Evolutionary conservation across 306 rosid genomes (phyloP).

Genomic region (Trichosanthes cucumerina): DNA sequence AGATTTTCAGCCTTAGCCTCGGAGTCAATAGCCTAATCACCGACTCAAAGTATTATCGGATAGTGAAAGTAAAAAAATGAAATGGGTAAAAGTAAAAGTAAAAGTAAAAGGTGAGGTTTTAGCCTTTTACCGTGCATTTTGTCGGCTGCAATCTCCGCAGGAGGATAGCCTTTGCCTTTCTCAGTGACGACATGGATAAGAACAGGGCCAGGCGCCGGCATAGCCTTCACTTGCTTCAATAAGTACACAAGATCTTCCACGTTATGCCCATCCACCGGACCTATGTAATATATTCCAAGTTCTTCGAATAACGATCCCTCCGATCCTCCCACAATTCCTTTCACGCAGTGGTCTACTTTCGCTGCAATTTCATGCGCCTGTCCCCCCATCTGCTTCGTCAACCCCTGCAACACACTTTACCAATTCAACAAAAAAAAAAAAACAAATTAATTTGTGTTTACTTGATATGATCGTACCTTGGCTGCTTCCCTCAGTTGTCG

Average conservation of each 20-base stretch:
- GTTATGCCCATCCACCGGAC: slow-evolving; percentile 56
- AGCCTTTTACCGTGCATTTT: slow-evolving; percentile 64
- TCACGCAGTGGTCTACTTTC: slow-evolving; percentile 28
- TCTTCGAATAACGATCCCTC: slow-evolving; percentile 45
- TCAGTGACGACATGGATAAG: slow-evolving; percentile 48
- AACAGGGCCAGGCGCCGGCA: slow-evolving; percentile 46
- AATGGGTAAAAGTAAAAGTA: too few species aligned
- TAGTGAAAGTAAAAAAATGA: too few species aligned
- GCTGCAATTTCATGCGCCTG: slow-evolving; percentile 35
- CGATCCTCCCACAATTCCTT: slow-evolving; percentile 34
- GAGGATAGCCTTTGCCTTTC: slow-evolving; percentile 60
- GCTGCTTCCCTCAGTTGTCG: slow-evolving; percentile 38
- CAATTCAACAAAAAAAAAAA: too few species aligned
- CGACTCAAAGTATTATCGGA: too few species aligned
- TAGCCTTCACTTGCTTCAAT: slow-evolving; percentile 27
- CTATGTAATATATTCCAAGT: slow-evolving; percentile 48
- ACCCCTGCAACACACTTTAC: slow-evolving; percentile 17
- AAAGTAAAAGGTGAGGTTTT: neutral
- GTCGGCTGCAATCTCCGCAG: slow-evolving; percentile 53
- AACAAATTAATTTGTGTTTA: neutral
- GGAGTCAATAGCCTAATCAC: too few species aligned
- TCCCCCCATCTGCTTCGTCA: slow-evolving; percentile 34
- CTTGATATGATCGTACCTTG: slow-evolving; percentile 27
- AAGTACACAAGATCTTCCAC: slow-evolving; percentile 42
- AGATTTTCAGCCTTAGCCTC: too few species aligned